These are phyloP conservation scores for Fonsecaea multimorphosa DNA, from an alignment of 2,329 filamentous ascomycete genomes.

Conservation along the genomic window DNA sequence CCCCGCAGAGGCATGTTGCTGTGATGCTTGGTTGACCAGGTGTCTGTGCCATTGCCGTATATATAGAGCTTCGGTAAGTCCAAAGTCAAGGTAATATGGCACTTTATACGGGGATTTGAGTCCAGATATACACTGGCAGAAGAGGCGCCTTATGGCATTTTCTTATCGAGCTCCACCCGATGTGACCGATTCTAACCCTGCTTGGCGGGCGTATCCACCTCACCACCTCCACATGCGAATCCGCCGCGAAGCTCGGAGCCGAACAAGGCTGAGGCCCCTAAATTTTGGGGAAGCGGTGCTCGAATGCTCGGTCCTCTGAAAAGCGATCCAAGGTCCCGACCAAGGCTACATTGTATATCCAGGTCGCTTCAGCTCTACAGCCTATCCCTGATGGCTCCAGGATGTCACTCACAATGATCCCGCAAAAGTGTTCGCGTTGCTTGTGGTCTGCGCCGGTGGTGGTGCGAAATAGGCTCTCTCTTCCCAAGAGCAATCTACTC, in stretches of 20 bases:
- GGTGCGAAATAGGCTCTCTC: no score
- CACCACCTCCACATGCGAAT: neutral
- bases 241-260: neutral
- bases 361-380: no score
- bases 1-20: slow-evolving; percentile 3
- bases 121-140: no score
- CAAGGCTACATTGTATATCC: no score
- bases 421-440: no score
- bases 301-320: no score
- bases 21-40: neutral
- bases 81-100: neutral
- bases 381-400: no score
- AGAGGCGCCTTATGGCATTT: neutral
- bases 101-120: no score
- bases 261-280: neutral
- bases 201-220: neutral
- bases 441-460: no score
- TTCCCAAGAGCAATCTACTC: no score
- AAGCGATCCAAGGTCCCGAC: no score
- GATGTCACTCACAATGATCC: no score
- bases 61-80: neutral
- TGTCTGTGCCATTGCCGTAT: neutral
- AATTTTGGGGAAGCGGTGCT: neutral
- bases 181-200: neutral
- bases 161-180: neutral